These are phyloP conservation scores for Pyrenochaeta sp. DNA, from an alignment of 2,329 filamentous ascomycete species.

Conservation along the genomic window DNA sequence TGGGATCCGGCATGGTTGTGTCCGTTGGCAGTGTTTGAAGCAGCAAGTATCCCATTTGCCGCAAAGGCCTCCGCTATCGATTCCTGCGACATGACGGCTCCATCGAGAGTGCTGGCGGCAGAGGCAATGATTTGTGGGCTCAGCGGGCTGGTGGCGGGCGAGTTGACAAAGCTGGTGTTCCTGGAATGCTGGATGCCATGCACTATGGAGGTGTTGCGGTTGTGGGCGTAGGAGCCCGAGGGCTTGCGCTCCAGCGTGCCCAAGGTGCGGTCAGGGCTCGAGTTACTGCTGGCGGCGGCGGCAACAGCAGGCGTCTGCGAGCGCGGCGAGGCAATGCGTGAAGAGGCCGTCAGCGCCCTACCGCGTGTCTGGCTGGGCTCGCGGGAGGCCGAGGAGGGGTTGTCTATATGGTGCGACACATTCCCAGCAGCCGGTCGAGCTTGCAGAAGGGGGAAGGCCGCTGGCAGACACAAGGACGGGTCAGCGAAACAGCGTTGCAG, in stretches of 20 bases:
- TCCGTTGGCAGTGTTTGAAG: slow-evolving; percentile 16
- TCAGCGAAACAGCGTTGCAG: slow-evolving; percentile 38
- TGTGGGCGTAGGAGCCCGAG: slow-evolving; percentile 77
- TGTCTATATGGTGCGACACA: slow-evolving; percentile 49
- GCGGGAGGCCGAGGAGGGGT: slow-evolving; percentile 44
- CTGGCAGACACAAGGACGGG: slow-evolving; percentile 40
- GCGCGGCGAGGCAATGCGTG: slow-evolving; percentile 54
- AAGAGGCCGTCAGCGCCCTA: slow-evolving; percentile 55
- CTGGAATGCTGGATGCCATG: slow-evolving; percentile 92
- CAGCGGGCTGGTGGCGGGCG: slow-evolving; percentile 79
- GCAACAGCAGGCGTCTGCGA: slow-evolving; percentile 53
- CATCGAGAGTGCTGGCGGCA: slow-evolving; percentile 47
- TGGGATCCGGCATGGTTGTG: slow-evolving; percentile 12
- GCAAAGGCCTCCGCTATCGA: slow-evolving; percentile 48
- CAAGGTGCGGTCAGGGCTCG: slow-evolving; percentile 49
- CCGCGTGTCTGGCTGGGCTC: slow-evolving; percentile 57
- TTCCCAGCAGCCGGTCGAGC: slow-evolving; percentile 48
- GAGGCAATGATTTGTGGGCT: slow-evolving; percentile 84
- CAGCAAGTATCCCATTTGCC: slow-evolving; percentile 36
- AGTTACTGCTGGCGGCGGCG: slow-evolving; percentile 40
- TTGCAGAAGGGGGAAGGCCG: slow-evolving; percentile 51
- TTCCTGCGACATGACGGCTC: slow-evolving; percentile 52
- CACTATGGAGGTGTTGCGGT: slow-evolving; percentile 96
- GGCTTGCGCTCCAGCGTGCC: slow-evolving; percentile 57
- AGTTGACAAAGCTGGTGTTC: slow-evolving; percentile 86